phyloP scores from a whole-genome alignment of 2,329 filamentous ascomycete genomes.

The Coniosporium tulheliwenetii region DNA sequence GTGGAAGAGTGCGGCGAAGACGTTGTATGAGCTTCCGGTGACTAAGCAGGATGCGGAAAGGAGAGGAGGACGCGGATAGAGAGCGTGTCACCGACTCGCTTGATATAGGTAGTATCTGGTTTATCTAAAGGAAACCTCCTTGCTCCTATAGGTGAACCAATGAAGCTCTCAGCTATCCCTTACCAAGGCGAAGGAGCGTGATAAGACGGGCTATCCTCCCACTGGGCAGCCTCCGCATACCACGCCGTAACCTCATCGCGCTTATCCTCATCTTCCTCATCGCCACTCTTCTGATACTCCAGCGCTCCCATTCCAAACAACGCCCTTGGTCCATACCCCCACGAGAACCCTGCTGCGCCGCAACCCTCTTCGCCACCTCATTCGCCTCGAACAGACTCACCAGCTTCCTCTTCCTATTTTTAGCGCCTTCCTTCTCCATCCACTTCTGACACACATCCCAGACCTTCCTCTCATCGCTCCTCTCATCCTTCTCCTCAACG shows the following conservation, averaged over 20 bases:
- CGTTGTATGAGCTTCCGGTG: no score
- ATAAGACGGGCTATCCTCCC: no score
- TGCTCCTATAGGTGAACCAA: no score
- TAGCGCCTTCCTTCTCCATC: slow-evolving; percentile 7
- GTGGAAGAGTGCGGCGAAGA: background rate
- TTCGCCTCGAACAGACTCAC: slow-evolving; percentile 45
- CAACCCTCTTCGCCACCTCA: slow-evolving; percentile 33
- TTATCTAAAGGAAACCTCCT: no score
- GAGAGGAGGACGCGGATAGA: no score
- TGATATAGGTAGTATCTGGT: no score
- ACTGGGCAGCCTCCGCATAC: no score
- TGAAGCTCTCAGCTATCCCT: no score
- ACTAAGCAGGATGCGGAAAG: no score
- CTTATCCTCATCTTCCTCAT: background rate
- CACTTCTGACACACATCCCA: slow-evolving; percentile 21
- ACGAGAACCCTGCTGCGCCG: background rate
- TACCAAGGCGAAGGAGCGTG: no score
- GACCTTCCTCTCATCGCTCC: slow-evolving; percentile 10
- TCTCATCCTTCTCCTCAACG: slow-evolving; percentile 4
- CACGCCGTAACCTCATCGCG: background rate
- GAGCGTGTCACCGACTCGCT: no score
- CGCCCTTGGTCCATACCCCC: background rate
- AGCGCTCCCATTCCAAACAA: background rate
- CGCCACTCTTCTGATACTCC: background rate
- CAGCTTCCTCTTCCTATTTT: slow-evolving; percentile 30